phyloP scores from a whole-genome alignment of 2,329 filamentous ascomycete species.

The Apiospora pterosperma region DNA sequence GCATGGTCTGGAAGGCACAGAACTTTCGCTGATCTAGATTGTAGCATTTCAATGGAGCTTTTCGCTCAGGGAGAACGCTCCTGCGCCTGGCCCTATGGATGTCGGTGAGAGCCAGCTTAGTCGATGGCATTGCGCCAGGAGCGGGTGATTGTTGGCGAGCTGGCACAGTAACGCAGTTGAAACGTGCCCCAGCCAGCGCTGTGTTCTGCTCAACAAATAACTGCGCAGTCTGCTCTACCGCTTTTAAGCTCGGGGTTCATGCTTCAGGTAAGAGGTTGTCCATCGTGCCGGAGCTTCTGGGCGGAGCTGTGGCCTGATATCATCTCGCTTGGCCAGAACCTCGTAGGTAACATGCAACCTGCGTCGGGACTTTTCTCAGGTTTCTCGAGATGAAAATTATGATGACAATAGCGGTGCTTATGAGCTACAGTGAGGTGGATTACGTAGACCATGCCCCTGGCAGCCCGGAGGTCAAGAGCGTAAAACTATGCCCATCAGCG shows the following conservation, averaged over 20 bases:
- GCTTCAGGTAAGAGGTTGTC: not conserved
- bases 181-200: not conserved
- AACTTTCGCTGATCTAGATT: not conserved
- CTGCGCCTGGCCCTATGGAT: not conserved
- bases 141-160: not conserved
- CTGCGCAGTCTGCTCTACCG: not conserved
- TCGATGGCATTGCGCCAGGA: not conserved
- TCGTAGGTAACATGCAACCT: not conserved
- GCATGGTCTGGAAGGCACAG: not conserved
- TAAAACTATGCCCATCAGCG: not conserved
- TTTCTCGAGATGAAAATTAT: not conserved
- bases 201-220: not conserved
- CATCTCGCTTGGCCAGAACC: not conserved
- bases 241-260: not conserved
- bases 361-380: not conserved
- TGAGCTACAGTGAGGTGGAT: not conserved
- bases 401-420: not conserved
- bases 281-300: not conserved
- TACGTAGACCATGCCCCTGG: not conserved
- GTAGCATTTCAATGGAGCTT: not conserved
- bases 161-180: not conserved
- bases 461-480: not conserved
- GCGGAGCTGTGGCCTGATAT: not conserved
- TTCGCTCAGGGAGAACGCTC: not conserved
- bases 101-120: not conserved